Base-by-base conservation (phyloP, 371 early-diverging fungal species). In the Apophysomyces trapeziformis region DNA sequence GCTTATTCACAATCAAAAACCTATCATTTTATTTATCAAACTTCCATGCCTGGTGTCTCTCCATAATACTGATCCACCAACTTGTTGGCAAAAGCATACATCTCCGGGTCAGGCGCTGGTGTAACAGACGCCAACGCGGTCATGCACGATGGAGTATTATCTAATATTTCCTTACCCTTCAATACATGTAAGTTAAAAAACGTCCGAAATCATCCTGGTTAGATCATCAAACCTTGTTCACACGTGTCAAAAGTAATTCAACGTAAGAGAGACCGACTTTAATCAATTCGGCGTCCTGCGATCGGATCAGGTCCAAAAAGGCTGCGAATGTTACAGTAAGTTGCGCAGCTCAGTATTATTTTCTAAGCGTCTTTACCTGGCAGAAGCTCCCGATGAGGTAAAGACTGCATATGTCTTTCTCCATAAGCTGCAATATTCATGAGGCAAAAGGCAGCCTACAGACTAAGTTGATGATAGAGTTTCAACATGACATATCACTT, bases 351-450 rank as follows among this genome's bases (percentile, higher is more conserved):
- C 13, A 43, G 0, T 60, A 37, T 60, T 18, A 18, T 43, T 61
- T 46, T 60, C 0, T 38, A 38, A 7, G 32, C 2, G 32, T n/a
- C 18, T 46, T 58, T 46, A 77, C 84, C 84, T 32, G 84, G 80
- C 16, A 87, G 66, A 13, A 87, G 64, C 2, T 75, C 72, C n/a
- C 75, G 71, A 38, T 85, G 84, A 3, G 80, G 82, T 5, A 87
- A 66, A 7, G 66, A 57, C 32, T 74, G 68, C 44, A 83, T 73
- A 35, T 76, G 84, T n/a, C 81, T 76, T 44, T 72, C 68, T 7
- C 85, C 86, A 63, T 85, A 82, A 7, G 71, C 71, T 14, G 84
- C 84, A 26, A 87, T 71, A 45, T 87, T 83, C 59, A 86, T 60
- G 46, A 87, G 60, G 57, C 84, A 79, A 58, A 75, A 78, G 4